A percentile compares a stretch with the other conserved stretches of the same genome.
phyloP scores from a whole-genome alignment of 2,329 filamentous ascomycete genomes.

The Neopestalotiopsis clavispora region DNA sequence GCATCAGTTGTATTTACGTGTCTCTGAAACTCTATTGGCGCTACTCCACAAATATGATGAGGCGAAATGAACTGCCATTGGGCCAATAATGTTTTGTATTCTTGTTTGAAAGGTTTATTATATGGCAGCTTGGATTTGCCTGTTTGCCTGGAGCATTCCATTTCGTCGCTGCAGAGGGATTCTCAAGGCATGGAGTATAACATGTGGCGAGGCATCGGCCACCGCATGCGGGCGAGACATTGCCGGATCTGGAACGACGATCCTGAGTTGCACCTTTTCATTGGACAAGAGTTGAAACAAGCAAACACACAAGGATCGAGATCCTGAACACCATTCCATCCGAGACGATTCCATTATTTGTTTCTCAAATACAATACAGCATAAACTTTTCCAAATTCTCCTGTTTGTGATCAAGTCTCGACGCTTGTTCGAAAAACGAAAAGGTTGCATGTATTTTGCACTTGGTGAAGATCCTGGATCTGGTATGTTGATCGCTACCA shows the following conservation, averaged over 20 bases:
- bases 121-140: background rate
- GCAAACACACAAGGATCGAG: background rate
- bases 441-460: background rate
- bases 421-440: background rate
- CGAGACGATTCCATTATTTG: background rate
- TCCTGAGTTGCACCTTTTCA: background rate
- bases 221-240: constrained; percentile 4
- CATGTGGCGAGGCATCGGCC: background rate
- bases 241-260: background rate
- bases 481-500: background rate
- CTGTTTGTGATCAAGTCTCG: background rate
- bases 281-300: background rate
- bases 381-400: background rate
- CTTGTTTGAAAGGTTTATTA: background rate
- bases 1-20: no score
- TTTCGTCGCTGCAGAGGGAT: background rate
- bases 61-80: no score
- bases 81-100: no score
- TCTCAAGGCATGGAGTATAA: background rate
- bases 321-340: background rate
- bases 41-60: no score
- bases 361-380: background rate
- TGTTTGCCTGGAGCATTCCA: background rate
- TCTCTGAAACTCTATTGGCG: no score
- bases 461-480: background rate